These are phyloP conservation scores for Pseudophaeomoniella oleicola DNA, from an alignment of 2,329 filamentous ascomycete species.

Conservation along the genomic window DNA sequence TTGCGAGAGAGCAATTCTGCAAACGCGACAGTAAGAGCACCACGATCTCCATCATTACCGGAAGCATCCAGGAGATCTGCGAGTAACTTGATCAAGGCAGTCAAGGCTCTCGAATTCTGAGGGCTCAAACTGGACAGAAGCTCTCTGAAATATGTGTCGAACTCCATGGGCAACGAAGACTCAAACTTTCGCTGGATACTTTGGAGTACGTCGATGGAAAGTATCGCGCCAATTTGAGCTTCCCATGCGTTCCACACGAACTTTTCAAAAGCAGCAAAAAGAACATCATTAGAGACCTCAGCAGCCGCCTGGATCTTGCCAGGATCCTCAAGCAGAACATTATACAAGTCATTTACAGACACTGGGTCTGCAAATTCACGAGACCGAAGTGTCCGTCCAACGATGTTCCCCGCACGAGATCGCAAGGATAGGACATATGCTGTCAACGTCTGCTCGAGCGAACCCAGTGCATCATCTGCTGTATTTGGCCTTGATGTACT, in stretches of 20 bases:
- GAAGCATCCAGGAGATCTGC: constrained; percentile 81
- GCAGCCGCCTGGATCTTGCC: constrained; percentile 60
- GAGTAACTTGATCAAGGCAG: constrained; percentile 68
- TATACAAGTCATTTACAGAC: constrained; percentile 78
- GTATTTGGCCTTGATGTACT: constrained; percentile 28
- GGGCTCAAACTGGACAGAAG: constrained; percentile 38
- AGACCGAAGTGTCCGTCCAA: constrained; percentile 61
- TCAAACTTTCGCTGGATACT: constrained; percentile 48
- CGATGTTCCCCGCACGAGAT: constrained; percentile 72
- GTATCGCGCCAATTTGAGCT: constrained; percentile 72
- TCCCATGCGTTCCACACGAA: constrained; percentile 81
- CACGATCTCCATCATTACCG: constrained; percentile 78
- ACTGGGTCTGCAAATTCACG: constrained; percentile 60
- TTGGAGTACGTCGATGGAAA: constrained; percentile 56
- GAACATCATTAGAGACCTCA: constrained; percentile 65
- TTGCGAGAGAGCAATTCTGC: constrained; percentile 71
- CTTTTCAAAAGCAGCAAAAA: constrained; percentile 88
- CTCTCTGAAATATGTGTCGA: constrained; percentile 42
- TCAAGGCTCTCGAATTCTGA: constrained; percentile 60
- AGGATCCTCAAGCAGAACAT: constrained; percentile 70
- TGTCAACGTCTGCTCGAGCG: constrained; percentile 71
- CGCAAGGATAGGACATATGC: constrained; percentile 72
- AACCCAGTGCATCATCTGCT: constrained; percentile 47
- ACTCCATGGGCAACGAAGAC: constrained; percentile 25
- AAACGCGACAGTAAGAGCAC: constrained; percentile 76